Base-by-base conservation (phyloP, 768 basidiomycete species). In the Suillus weaverae region DNA sequence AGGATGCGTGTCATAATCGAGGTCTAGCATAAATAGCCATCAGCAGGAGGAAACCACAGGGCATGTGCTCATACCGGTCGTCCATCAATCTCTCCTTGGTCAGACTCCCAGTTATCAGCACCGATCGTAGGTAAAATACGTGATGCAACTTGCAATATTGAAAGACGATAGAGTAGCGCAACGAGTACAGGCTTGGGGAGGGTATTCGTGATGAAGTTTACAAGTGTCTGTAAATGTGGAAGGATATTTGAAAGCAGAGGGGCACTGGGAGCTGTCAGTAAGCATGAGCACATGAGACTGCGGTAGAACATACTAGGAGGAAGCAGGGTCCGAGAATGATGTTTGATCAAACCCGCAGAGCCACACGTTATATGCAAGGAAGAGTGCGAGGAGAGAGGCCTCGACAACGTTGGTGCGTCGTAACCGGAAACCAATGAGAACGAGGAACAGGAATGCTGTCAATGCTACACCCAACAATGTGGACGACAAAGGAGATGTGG, bases 341-440 rank as follows among this genome's bases (percentile, higher is more conserved):
- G 86, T 84, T 68, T 87, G 85, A 74, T 91, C 90, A 68, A 91
- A 89, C 20, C 91, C 91, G 71, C 92, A 94, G 39, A 95, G 81
- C 94, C 94, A 95, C 39, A 95, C 85, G 68, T 94, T 94, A 75
- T 93, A 95, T 7, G 94, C 92, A 48, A 97, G 85, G 74, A 96
- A 94, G 33, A 96, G 81, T 4, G 93, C 89, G 33, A 98, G 86
- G 56, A 92, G 87, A 3, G 91, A 89, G 4, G 94, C 94, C 76
- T 98, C 96, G 62, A 97, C 90, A 57, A 97, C 91, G 71, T 97
- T 97, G 48, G 95, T 97, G 60, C 93, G 84, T 62, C 94, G 86
- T 67, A 95, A 76, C 9, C 87, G 87, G 76, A 98, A 96, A 7
- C 96, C 96, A 67, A 98, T 97, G 69, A 92, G 82, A 1, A 95